Evolutionary conservation across 148 eudicot genomes (phyloP).

Genomic region (Rheum nobile): DNA sequence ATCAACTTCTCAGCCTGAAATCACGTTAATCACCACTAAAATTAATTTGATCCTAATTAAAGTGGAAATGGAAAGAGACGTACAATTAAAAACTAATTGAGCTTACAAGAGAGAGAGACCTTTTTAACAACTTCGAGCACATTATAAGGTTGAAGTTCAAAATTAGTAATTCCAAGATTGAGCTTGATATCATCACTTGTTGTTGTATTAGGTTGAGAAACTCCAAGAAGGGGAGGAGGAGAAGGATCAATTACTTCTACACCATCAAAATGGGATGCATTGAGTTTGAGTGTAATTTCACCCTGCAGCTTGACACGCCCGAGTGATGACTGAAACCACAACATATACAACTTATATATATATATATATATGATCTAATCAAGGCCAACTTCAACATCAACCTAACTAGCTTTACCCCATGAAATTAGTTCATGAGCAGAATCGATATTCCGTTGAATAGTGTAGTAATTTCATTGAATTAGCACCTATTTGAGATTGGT

Average conservation of each 20-base stretch:
- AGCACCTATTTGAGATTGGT: no score
- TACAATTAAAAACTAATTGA: background rate
- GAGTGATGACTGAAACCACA: background rate
- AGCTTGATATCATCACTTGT: conserved; percentile 53
- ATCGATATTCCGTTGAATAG: no score
- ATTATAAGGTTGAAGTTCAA: conserved; percentile 71
- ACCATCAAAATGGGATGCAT: conserved; percentile 61
- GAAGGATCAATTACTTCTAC: conserved; percentile 80
- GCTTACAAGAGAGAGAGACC: conserved; percentile 21
- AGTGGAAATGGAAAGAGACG: background rate
- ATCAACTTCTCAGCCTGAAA: conserved; percentile 75
- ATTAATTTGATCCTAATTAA: background rate
- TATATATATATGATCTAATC: no score
- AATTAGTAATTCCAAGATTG: conserved; percentile 82
- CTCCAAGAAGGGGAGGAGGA: conserved; percentile 85
- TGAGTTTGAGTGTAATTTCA: conserved; percentile 36
- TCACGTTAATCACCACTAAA: background rate
- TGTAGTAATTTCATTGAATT: no score
- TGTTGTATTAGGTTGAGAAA: conserved; percentile 73
- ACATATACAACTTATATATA: no score
- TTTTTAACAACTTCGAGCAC: conserved; percentile 84
- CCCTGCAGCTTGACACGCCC: conserved; percentile 45
- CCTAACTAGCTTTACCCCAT: no score
- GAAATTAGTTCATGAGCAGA: no score
- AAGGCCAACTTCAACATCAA: no score